Evolutionary conservation across 2,329 filamentous ascomycete species (phyloP), one percentile per base, ranked within the genome.

Genomic region (Tolypocladium tropicale): DNA sequence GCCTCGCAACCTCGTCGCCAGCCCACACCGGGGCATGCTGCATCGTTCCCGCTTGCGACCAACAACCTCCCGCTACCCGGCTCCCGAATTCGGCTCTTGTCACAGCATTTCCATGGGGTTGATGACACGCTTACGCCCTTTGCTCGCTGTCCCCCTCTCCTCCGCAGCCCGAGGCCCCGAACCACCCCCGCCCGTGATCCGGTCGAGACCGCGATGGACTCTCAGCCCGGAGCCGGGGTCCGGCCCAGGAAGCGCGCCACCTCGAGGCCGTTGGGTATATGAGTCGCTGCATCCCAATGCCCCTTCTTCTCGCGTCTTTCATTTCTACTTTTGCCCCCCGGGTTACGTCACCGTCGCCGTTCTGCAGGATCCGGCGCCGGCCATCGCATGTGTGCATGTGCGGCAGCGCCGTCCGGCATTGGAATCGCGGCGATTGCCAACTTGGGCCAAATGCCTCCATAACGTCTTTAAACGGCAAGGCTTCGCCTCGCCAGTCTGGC

Each of bases 141-240:
- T 16, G 36, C 37, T 39, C 39, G 32, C 9, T 37, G 34, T 10
- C 43, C 36, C 52, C 36, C 54, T 53, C 54, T 53, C 52, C 34
- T 37, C 52, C 36, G 52, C 28, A 52, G 52, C 36, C 53, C 53
- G 32, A 52, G 54, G 46, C 55, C 56, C 58, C 58, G 57, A 60
- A 55, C 48, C 46, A 52, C 57, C 59, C 59, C 57, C 56, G 53
- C 55, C 54, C 36, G 56, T 50, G 46, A 56, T 56, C 57, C 59
- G 64, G 60, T 66, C 64, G 62, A 66, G 64, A 63, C 63, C 63
- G 36, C 57, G 41, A 63, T 65, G 50, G 64, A 65, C 64, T 58
- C 59, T 59, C 56, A 61, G 59, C 58, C 56, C 58, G 55, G 56
- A 53, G 54, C 54, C 53, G 57, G 60, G 59, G 55, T 56, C 49